phyloP scores from a whole-genome alignment of 768 basidiomycete species.

The Boletales sp. region DNA sequence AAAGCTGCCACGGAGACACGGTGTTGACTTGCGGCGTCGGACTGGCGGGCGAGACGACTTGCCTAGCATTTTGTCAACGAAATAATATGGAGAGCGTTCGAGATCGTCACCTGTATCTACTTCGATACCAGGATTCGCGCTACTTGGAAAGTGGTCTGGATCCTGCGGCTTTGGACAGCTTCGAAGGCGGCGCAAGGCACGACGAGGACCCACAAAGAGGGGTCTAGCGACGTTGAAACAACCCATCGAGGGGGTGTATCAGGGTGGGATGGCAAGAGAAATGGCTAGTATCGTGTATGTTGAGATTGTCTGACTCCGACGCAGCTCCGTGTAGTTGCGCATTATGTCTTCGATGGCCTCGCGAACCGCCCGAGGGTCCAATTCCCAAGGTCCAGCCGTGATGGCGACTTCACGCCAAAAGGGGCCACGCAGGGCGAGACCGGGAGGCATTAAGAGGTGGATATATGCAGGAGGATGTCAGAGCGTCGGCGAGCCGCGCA shows the following conservation, averaged over 20 bases:
- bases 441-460: constrained; percentile 12
- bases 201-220: constrained; percentile 11
- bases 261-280: constrained; percentile 14
- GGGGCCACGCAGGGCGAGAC: constrained; percentile 13
- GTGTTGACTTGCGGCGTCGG: background rate
- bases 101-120: constrained; percentile 14
- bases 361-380: constrained; percentile 12
- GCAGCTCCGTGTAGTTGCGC: constrained; percentile 16
- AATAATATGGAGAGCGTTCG: background rate
- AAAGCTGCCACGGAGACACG: constrained; percentile 1
- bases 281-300: constrained; percentile 5
- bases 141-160: constrained; percentile 15
- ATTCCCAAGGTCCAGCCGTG: constrained; percentile 1
- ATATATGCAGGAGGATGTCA: constrained; percentile 1
- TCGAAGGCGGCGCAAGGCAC: constrained; percentile 5
- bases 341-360: constrained; percentile 23
- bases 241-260: background rate
- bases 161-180: constrained; percentile 2
- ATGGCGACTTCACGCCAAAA: constrained; percentile 24
- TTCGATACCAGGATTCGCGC: constrained; percentile 21
- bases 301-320: background rate
- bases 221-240: constrained; percentile 8
- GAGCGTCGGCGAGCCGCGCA: background rate
- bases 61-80: constrained; percentile 11
- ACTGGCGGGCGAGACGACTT: background rate